Conservation (phyloP, 257 asterid species). For the Gentiana dahurica region DNA sequence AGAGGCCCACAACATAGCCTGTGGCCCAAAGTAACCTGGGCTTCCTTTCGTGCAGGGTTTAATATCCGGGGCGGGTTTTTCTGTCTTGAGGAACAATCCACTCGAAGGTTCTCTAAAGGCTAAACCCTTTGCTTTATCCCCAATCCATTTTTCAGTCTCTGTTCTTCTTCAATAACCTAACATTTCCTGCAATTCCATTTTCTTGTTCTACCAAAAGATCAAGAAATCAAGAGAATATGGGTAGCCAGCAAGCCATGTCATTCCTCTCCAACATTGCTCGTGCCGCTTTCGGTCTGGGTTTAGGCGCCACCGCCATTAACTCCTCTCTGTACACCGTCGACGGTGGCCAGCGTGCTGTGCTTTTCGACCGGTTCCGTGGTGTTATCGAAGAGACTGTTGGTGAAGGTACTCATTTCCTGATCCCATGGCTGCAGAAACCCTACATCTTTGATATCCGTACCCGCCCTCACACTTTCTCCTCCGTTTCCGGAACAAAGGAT, state of each 20-base stretch:
- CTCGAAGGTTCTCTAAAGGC: not conserved
- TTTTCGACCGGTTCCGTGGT: constrained; percentile 11
- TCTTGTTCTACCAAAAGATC: too few species aligned
- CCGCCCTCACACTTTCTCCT: constrained; percentile 14
- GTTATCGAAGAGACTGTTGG: constrained; percentile 13
- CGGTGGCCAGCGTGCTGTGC: constrained; percentile 15
- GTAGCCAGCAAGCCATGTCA: too few species aligned
- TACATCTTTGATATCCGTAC: constrained; percentile 15
- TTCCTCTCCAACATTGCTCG: too few species aligned
- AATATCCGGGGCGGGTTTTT: too few species aligned
- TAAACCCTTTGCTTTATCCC: constrained; percentile 15
- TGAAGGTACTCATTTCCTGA: constrained; percentile 14
- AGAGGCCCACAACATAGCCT: too few species aligned
- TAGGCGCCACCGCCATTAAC: constrained; percentile 8
- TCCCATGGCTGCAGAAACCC: constrained; percentile 18
- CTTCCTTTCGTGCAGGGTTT: too few species aligned
- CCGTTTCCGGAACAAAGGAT: constrained; percentile 14
- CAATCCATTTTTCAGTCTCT: not conserved
- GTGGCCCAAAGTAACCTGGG: too few species aligned
- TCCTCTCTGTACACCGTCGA: constrained; percentile 15
- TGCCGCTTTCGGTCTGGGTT: constrained; percentile 1
- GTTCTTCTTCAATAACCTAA: not conserved
- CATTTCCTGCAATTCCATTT: too few species aligned
- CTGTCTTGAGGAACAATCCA: constrained; percentile 1
- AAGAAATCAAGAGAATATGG: not conserved